Evolutionary conservation across 1,284 basidiomycete genomes (phyloP).

Genomic region (Apiotrichum montevideense): DNA sequence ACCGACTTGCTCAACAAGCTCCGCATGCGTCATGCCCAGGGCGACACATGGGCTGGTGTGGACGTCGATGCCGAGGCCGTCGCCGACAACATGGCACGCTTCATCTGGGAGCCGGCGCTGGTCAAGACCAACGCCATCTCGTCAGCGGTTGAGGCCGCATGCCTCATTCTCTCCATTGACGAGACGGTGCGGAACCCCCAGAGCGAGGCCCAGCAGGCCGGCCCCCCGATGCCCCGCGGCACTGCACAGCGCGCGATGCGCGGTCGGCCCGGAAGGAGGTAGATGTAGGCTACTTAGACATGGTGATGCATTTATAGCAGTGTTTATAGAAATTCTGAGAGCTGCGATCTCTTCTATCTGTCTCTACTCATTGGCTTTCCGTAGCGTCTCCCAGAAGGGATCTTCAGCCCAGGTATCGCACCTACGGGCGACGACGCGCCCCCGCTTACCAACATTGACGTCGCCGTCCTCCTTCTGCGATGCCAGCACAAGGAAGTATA

Average conservation of each 20-base stretch:
- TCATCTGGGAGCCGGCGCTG: slow-evolving; percentile 96
- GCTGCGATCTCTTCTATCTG: background rate
- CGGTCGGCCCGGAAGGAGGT: slow-evolving; percentile 51
- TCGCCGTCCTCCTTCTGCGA: slow-evolving; percentile 38
- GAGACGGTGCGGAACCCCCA: slow-evolving; percentile 92
- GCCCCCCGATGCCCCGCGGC: slow-evolving; percentile 76
- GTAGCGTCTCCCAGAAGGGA: slow-evolving; percentile 25
- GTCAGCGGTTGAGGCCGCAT: slow-evolving; percentile 93
- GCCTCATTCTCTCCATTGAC: slow-evolving; percentile 87
- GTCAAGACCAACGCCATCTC: slow-evolving; percentile 94
- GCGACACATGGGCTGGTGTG: slow-evolving; percentile 82
- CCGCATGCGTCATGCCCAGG: slow-evolving; percentile 90
- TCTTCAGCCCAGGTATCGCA: slow-evolving; percentile 21
- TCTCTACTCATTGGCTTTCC: background rate
- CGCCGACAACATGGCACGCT: slow-evolving; percentile 90
- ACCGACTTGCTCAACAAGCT: slow-evolving; percentile 97
- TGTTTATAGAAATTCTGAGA: background rate
- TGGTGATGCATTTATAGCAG: slow-evolving; percentile 1
- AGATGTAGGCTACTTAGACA: slow-evolving; percentile 3
- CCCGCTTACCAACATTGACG: slow-evolving; percentile 46
- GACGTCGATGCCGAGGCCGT: slow-evolving; percentile 93
- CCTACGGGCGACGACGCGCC: slow-evolving; percentile 25
- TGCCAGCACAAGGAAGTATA: slow-evolving; percentile 59
- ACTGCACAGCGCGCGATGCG: slow-evolving; percentile 73
- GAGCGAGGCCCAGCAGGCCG: slow-evolving; percentile 62